Conservation (phyloP, 1,139 yeast genomes). For the Groenewaldozyma sp. region DNA sequence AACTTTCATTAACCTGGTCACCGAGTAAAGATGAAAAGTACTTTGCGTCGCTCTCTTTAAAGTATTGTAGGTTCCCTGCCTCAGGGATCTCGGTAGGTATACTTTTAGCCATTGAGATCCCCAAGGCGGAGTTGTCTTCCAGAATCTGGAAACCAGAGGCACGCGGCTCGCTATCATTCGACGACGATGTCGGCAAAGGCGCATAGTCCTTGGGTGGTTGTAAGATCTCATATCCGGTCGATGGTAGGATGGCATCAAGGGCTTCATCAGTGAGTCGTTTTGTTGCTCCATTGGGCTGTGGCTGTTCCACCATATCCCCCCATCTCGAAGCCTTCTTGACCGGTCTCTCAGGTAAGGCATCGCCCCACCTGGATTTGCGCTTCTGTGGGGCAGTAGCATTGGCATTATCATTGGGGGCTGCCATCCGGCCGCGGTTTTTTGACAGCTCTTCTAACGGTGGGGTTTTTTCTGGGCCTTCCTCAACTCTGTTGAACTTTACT, state of each 20-base stretch:
- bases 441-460: slow-evolving; percentile 22
- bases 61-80: slow-evolving; percentile 51
- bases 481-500: slow-evolving; percentile 4
- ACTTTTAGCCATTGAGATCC: slow-evolving; percentile 21
- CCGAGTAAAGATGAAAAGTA: slow-evolving; percentile 58
- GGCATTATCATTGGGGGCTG: slow-evolving; percentile 10
- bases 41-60: slow-evolving; percentile 63
- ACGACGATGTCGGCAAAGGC: slow-evolving; percentile 27
- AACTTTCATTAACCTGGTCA: slow-evolving; percentile 20
- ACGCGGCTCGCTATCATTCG: slow-evolving; percentile 16
- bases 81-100: slow-evolving; percentile 56
- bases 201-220: slow-evolving; percentile 41
- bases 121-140: slow-evolving; percentile 24
- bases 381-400: slow-evolving; percentile 16
- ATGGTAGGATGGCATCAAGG: slow-evolving; percentile 45
- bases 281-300: slow-evolving; percentile 26
- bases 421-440: slow-evolving; percentile 15
- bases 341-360: slow-evolving; percentile 4
- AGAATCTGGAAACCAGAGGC: slow-evolving; percentile 27
- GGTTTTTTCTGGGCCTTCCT: slow-evolving; percentile 18
- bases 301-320: slow-evolving; percentile 12
- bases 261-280: slow-evolving; percentile 34
- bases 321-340: slow-evolving; percentile 11
- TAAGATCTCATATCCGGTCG: slow-evolving; percentile 40
- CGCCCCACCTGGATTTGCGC: slow-evolving; percentile 30